Evolutionary conservation across 345 rosid species (phyloP).

Genomic region (Moricandia arvensis): DNA sequence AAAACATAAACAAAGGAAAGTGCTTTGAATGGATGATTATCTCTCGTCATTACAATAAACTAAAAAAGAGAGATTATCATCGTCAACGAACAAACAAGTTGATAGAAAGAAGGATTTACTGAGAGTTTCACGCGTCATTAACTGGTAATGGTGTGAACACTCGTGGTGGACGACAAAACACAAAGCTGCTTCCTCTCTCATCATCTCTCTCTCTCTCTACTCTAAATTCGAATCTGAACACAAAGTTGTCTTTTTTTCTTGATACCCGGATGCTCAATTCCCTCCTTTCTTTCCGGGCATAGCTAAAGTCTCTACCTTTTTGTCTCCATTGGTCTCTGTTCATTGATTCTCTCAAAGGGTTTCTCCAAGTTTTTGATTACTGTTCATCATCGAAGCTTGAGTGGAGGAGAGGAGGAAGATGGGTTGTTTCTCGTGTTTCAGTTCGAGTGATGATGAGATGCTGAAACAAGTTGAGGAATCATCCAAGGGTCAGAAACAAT

Average conservation of each 20-base stretch:
- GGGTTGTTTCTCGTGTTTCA: conserved; percentile 96
- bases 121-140: not conserved
- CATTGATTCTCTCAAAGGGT: conserved; percentile 25
- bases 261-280: conserved; percentile 34
- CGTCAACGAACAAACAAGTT: not conserved
- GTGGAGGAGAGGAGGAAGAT: conserved; percentile 35
- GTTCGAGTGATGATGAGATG: conserved; percentile 80
- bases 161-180: conserved; percentile 28
- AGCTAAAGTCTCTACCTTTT: conserved; percentile 1
- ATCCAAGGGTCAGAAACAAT: conserved; percentile 52
- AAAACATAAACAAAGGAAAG: no score
- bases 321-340: not conserved
- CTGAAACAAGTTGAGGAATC: conserved; percentile 60
- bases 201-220: conserved; percentile 13
- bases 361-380: conserved; percentile 9
- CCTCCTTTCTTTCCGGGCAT: conserved; percentile 14
- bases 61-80: no score
- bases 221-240: conserved; percentile 37
- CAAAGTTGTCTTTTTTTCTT: conserved; percentile 22
- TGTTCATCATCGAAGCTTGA: not conserved
- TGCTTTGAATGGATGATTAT: no score
- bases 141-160: conserved; percentile 31
- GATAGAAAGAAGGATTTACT: not conserved
- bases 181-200: conserved; percentile 25
- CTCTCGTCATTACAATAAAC: not conserved